These are phyloP conservation scores for Citrus medica DNA, from an alignment of 345 rosid genomes.

Conservation along the genomic window DNA sequence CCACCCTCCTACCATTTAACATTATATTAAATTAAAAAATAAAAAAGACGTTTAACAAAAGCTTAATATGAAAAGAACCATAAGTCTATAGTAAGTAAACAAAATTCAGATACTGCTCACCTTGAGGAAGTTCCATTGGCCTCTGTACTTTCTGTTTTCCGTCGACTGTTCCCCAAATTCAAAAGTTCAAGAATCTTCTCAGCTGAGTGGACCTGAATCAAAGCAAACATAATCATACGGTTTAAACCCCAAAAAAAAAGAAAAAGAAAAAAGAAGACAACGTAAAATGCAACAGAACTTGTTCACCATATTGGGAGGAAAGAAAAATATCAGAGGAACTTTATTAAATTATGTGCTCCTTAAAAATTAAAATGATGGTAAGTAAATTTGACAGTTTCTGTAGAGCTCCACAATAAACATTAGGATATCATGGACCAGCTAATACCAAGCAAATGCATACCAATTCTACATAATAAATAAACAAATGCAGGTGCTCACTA, in stretches of 20 bases:
- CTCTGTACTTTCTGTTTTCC: constrained; percentile 95
- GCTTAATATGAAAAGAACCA: background rate
- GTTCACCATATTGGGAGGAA: background rate
- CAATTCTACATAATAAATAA: background rate
- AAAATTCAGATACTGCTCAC: constrained; percentile 29
- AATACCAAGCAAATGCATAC: background rate
- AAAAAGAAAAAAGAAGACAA: accelerated
- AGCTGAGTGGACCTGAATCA: constrained; percentile 74
- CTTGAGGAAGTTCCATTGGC: constrained; percentile 90
- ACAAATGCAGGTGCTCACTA: background rate
- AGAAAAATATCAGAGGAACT: background rate
- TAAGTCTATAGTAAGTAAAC: background rate
- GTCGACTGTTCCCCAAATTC: constrained; percentile 84
- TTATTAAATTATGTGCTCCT: background rate
- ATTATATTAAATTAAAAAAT: background rate
- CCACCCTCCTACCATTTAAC: too few species aligned
- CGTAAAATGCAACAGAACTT: background rate
- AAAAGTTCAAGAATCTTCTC: constrained; percentile 89
- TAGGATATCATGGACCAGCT: background rate
- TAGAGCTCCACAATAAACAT: background rate
- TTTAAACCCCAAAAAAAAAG: background rate
- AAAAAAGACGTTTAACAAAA: background rate
- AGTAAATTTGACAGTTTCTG: background rate
- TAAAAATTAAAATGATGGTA: too few species aligned
- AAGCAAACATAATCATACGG: constrained; percentile 10